phyloP scores from a whole-genome alignment of 805 yeast species.

The Pichia cephalocereana region DNA sequence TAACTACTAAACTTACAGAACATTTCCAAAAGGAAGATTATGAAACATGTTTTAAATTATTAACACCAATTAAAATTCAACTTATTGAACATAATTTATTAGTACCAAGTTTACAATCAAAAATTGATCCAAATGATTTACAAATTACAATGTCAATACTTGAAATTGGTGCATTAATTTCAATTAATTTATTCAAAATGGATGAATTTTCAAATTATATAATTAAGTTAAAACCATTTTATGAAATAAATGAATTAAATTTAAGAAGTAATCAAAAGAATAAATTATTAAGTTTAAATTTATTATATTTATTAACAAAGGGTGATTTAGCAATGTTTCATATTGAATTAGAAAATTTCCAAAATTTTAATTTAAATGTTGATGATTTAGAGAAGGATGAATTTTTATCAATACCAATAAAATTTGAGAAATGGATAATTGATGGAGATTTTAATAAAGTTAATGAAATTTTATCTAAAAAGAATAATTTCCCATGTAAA shows the following conservation, averaged over 20 bases:
- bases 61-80: conserved; percentile 70
- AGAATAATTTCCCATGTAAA: conserved; percentile 52
- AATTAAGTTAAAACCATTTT: conserved; percentile 71
- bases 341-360: conserved; percentile 72
- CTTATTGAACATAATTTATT: conserved; percentile 69
- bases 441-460: conserved; percentile 95
- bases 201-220: conserved; percentile 62
- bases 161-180: conserved; percentile 80
- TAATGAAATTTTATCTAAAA: conserved; percentile 50
- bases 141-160: conserved; percentile 71
- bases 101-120: conserved; percentile 45
- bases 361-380: conserved; percentile 32
- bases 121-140: conserved; percentile 50
- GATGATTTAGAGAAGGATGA: conserved; percentile 56
- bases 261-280: conserved; percentile 49
- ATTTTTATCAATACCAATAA: conserved; percentile 74
- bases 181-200: conserved; percentile 56
- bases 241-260: conserved; percentile 29
- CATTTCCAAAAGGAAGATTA: conserved; percentile 58
- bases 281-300: conserved; percentile 66
- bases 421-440: conserved; percentile 87
- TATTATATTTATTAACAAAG: conserved; percentile 68
- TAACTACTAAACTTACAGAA: conserved; percentile 59
- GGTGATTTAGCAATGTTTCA: conserved; percentile 86
- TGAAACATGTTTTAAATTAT: conserved; percentile 46